These are phyloP conservation scores for Acer yangbiense DNA, from an alignment of 345 rosid genomes.

Conservation along the genomic window DNA sequence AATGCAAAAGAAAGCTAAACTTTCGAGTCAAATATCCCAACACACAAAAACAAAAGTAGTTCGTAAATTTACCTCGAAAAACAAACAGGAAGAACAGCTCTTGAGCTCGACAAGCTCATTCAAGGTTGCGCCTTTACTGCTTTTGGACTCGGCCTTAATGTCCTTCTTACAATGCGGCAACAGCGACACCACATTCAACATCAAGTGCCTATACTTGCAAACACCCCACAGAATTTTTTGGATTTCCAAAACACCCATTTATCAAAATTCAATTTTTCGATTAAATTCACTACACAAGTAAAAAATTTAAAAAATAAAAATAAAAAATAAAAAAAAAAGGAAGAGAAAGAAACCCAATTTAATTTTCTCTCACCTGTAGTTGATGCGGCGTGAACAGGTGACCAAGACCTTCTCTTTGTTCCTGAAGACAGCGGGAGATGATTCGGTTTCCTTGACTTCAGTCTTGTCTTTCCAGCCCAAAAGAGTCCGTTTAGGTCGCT, in stretches of 20 bases:
- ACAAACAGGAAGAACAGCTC: conserved; percentile 81
- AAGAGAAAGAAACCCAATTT: neutral
- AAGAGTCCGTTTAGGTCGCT: conserved; percentile 76
- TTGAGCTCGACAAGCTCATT: conserved; percentile 90
- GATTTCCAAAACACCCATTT: neutral
- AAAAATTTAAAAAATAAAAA: no score
- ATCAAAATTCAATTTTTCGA: neutral
- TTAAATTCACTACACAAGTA: neutral
- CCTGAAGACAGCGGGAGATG: conserved; percentile 50
- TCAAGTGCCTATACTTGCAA: conserved; percentile 87
- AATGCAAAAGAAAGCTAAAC: neutral
- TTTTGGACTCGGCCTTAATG: conserved; percentile 81
- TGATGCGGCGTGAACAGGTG: conserved; percentile 92
- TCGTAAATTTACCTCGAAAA: conserved; percentile 69
- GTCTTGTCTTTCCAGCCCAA: conserved; percentile 80
- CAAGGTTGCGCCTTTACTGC: conserved; percentile 74
- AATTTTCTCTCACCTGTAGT: conserved; percentile 61
- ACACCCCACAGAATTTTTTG: neutral
- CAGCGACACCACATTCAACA: conserved; percentile 90
- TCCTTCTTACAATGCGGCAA: conserved; percentile 96
- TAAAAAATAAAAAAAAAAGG: neutral
- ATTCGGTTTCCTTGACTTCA: conserved; percentile 33
- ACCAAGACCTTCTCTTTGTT: conserved; percentile 95
- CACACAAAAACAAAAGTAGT: neutral
- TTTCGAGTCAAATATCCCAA: neutral